These are phyloP conservation scores for Talaromyces sp. DNA, from an alignment of 2,329 filamentous ascomycete genomes.

Conservation along the genomic window DNA sequence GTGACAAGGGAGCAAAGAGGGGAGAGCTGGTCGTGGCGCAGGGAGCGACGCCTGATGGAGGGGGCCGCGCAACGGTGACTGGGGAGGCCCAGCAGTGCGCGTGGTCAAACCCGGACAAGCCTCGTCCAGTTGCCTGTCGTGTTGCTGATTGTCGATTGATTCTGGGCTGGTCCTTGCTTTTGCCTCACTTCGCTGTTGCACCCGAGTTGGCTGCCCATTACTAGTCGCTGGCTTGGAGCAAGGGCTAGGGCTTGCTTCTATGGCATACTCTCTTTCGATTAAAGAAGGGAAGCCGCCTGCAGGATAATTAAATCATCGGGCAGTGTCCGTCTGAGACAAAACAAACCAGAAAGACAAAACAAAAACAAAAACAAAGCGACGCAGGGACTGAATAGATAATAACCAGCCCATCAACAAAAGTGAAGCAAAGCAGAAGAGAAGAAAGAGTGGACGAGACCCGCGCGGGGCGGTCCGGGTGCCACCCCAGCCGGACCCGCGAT, in stretches of 20 bases:
- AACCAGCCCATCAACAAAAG: too few relatives aligned
- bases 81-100: background rate
- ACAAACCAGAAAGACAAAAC: background rate
- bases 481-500: too few relatives aligned
- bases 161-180: background rate
- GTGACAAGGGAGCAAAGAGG: background rate
- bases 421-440: too few relatives aligned
- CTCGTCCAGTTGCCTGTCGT: background rate
- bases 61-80: background rate
- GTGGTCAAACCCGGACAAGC: background rate
- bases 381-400: too few relatives aligned
- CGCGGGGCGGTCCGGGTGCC: too few relatives aligned
- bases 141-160: background rate
- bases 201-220: background rate
- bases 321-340: background rate
- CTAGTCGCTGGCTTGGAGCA: background rate
- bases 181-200: background rate
- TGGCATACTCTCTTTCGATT: background rate
- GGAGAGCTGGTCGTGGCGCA: background rate
- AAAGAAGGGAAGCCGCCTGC: too few relatives aligned
- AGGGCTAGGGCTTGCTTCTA: background rate
- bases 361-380: too few relatives aligned
- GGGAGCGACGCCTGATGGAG: constrained; percentile 1
- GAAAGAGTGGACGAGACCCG: too few relatives aligned
- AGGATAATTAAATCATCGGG: background rate